These are phyloP conservation scores for Barnettozyma siamensis DNA, from an alignment of 805 yeast species.

Conservation along the genomic window DNA sequence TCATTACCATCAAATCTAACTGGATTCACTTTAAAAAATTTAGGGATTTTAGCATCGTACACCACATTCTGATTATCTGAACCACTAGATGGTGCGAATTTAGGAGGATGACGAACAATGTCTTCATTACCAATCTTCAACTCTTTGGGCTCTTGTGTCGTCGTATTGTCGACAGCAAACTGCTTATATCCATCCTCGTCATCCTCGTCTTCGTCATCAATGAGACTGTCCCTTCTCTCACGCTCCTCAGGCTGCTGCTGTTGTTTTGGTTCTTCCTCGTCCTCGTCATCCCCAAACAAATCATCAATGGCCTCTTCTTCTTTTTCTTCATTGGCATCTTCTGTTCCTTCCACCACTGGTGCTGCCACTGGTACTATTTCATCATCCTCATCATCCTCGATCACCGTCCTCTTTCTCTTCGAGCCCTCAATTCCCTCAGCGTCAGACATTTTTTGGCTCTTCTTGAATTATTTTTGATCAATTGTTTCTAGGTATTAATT, in stretches of 20 bases:
- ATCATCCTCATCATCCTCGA: slow-evolving; percentile 19
- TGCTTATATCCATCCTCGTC: slow-evolving; percentile 27
- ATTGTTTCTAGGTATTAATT: no score
- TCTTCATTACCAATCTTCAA: slow-evolving; percentile 40
- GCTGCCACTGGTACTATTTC: background rate
- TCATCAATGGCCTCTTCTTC: slow-evolving; percentile 30
- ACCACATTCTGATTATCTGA: slow-evolving; percentile 32
- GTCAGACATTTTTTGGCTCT: no score
- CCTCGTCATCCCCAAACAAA: slow-evolving; percentile 31
- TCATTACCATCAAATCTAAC: slow-evolving; percentile 77
- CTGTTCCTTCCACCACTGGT: slow-evolving; percentile 6
- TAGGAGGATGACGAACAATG: slow-evolving; percentile 35
- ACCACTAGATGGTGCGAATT: slow-evolving; percentile 22
- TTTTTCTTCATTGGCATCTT: slow-evolving; percentile 5
- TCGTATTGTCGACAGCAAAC: slow-evolving; percentile 1
- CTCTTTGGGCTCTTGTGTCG: slow-evolving; percentile 12
- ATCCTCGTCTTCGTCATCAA: slow-evolving; percentile 23
- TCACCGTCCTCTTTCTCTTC: slow-evolving; percentile 12
- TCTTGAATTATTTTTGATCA: no score
- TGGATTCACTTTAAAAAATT: slow-evolving; percentile 76
- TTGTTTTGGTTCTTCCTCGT: slow-evolving; percentile 12
- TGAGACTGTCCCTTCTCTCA: background rate
- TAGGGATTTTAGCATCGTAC: slow-evolving; percentile 65
- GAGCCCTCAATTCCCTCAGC: no score
- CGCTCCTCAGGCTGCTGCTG: background rate